A percentile compares a stretch with the other conserved stretches of the same genome.
phyloP scores from a whole-genome alignment of 345 rosid species.

The Eucalyptus curtisii region DNA sequence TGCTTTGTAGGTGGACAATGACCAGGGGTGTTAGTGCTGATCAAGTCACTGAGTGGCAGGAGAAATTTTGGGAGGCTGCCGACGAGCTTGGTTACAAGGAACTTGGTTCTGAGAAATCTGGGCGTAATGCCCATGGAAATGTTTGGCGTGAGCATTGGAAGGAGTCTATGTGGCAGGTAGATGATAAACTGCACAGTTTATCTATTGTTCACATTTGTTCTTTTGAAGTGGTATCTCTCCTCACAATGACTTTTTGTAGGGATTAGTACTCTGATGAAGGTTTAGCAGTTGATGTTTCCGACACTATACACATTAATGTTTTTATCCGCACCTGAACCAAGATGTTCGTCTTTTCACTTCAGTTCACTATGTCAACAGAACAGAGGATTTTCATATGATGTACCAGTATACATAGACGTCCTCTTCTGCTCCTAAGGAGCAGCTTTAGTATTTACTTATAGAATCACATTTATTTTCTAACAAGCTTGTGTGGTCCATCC shows the following conservation, averaged over 20 bases:
- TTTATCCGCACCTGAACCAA: background rate
- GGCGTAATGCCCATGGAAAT: slow-evolving; percentile 74
- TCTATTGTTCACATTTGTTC: background rate
- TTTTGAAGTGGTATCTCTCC: background rate
- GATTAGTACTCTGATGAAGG: background rate
- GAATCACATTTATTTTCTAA: background rate
- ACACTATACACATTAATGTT: background rate
- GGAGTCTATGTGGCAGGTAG: slow-evolving; percentile 86
- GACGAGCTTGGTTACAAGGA: slow-evolving; percentile 85
- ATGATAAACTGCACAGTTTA: background rate
- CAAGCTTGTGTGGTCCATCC: background rate
- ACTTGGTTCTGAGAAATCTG: slow-evolving; percentile 94
- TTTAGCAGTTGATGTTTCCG: background rate
- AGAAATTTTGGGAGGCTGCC: slow-evolving; percentile 96
- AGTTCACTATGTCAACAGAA: background rate
- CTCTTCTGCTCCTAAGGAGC: background rate
- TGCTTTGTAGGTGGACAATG: slow-evolving; percentile 90
- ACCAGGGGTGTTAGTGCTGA: slow-evolving; percentile 73
- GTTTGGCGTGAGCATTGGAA: slow-evolving; percentile 91
- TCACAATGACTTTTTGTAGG: background rate
- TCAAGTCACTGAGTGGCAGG: slow-evolving; percentile 84
- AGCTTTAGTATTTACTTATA: background rate
- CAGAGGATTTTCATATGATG: background rate
- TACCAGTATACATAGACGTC: background rate
- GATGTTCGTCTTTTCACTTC: background rate